phyloP scores from a whole-genome alignment of 805 yeast species.

The Lachancea lanzarotensis region DNA sequence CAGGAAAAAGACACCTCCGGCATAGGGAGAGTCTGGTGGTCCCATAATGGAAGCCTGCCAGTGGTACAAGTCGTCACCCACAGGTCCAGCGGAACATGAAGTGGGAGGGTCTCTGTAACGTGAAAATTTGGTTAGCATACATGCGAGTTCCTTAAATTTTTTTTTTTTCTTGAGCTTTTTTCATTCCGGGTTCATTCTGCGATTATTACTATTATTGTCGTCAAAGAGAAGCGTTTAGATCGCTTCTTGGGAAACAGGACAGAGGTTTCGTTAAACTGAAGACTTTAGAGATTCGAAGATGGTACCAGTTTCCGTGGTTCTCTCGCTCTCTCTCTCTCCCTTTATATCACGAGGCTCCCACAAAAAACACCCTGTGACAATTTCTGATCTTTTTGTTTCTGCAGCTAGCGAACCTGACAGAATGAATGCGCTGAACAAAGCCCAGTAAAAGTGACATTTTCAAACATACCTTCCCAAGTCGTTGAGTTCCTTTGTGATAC shows the following conservation, averaged over 20 bases:
- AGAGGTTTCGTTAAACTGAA: no score
- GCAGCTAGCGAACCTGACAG: no score
- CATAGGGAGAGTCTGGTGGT: conserved; percentile 87
- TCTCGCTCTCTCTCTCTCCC: no score
- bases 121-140: conserved; percentile 3
- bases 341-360: no score
- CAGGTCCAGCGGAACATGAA: conserved; percentile 98
- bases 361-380: no score
- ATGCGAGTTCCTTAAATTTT: background rate
- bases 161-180: background rate
- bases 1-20: conserved; percentile 92
- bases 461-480: conserved; percentile 85
- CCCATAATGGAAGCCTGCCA: conserved; percentile 99
- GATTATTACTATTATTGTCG: no score
- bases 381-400: no score
- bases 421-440: background rate
- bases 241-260: no score
- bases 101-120: conserved; percentile 90
- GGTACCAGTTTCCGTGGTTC: no score
- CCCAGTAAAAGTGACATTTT: background rate
- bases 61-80: conserved; percentile 94
- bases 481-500: conserved; percentile 91
- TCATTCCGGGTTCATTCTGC: background rate
- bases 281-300: no score
- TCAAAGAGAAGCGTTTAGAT: no score